Base-by-base conservation (phyloP, 805 yeast genomes). In the Pichia deserticola region DNA sequence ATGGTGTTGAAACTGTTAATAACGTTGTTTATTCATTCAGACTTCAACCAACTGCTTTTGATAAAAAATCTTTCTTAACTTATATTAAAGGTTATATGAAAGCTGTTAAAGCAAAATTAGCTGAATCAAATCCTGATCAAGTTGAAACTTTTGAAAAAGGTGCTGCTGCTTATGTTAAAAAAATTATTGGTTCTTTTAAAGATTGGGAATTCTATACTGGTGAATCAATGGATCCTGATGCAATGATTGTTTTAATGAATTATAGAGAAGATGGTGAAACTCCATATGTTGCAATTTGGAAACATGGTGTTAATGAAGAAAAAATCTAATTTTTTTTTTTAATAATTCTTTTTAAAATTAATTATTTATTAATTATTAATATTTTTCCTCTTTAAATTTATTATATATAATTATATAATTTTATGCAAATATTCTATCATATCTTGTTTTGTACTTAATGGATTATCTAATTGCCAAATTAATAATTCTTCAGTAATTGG, bases 151-250 rank as follows among this genome's bases (percentile, higher is more conserved):
- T 93, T 75, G 97, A 92, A 83, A 92, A 93, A 81, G 98, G 98
- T 73, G 99, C 99, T 64, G 79, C 83, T 63, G 75, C 87, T 64
- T 93, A 90, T 82, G 95, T 87, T 75, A 93, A 93, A 88, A 93
- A 93, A 82, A 85, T 93, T 61, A 73, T 93, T 66, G 86, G 83
- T 67, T 85, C 90, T 74, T 93, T 93, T 93, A 86, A 85, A 71
- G 99, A 93, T 83, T 93, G 95, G 95, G 99, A 93, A 71, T 93
- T 93, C 82, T 93, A 76, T 90, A 92, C 97, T 63, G 98, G 99
- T 81, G 98, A 92, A 80, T 86, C 96, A 70, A 93, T 93, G 99
- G 97, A 93, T 83, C 99, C 99, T 73, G 99, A 93, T 76, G 99
- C 85, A 63, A 93, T 93, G 99, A 76, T 93, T 69, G 89, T 89